Conservation (phyloP, 2,329 filamentous ascomycete species). For the Cytospora schulzeri region DNA sequence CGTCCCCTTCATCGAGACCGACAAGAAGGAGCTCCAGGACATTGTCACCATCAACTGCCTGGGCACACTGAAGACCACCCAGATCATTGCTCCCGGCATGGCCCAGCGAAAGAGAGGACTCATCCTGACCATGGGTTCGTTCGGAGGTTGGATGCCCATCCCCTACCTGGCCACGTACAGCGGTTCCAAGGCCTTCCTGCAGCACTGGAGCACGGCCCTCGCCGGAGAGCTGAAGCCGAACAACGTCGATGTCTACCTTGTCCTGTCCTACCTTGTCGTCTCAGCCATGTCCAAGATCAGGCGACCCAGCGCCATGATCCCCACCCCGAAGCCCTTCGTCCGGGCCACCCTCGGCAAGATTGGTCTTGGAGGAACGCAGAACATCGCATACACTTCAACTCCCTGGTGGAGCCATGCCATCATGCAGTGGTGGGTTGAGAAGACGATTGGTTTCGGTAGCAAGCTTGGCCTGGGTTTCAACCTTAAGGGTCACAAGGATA, state of each 20-base stretch:
- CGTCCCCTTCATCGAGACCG: slow-evolving; percentile 81
- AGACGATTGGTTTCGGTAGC: slow-evolving; percentile 54
- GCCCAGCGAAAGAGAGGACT: slow-evolving; percentile 81
- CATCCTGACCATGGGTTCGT: slow-evolving; percentile 96
- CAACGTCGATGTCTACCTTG: slow-evolving; percentile 86
- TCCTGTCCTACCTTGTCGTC: slow-evolving; percentile 90
- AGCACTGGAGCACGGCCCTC: slow-evolving; percentile 90
- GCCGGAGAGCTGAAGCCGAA: slow-evolving; percentile 78
- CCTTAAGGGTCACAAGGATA: slow-evolving; percentile 75
- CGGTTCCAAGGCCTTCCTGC: slow-evolving; percentile 95
- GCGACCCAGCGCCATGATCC: slow-evolving; percentile 74
- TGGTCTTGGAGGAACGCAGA: slow-evolving; percentile 77
- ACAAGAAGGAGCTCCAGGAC: slow-evolving; percentile 76
- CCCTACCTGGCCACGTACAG: slow-evolving; percentile 95
- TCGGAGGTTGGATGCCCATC: slow-evolving; percentile 89
- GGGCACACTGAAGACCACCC: slow-evolving; percentile 85
- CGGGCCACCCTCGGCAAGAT: slow-evolving; percentile 77
- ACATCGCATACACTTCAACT: slow-evolving; percentile 80
- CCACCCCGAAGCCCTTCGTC: slow-evolving; percentile 82
- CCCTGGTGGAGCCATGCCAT: slow-evolving; percentile 92
- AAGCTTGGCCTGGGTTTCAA: slow-evolving; percentile 52
- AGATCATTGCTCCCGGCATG: slow-evolving; percentile 83
- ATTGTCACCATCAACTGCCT: slow-evolving; percentile 96
- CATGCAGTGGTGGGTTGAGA: slow-evolving; percentile 81
- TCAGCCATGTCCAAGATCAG: slow-evolving; percentile 97